Conservation (phyloP, 768 basidiomycete species). For the Tylopilus rubrobrunneus region DNA sequence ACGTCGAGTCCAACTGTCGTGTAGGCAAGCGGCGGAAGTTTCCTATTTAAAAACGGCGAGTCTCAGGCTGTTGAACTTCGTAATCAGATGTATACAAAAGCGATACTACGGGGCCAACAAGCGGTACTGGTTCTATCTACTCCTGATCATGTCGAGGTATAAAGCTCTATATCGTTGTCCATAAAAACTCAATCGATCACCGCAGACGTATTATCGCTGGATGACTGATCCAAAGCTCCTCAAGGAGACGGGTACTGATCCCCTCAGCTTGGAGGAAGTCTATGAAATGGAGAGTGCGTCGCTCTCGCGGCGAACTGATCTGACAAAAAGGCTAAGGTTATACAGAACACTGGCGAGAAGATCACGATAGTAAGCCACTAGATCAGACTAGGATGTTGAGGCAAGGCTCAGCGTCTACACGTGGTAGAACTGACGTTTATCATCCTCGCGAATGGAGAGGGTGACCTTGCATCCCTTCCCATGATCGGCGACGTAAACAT, state of each 20-base stretch:
- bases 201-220: slow-evolving; percentile 82
- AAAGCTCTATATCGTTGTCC: neutral
- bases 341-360: slow-evolving; percentile 79
- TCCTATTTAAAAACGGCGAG: too few relatives aligned
- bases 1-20: too few relatives aligned
- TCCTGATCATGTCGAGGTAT: slow-evolving; percentile 44
- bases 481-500: slow-evolving; percentile 96
- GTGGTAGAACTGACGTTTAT: slow-evolving; percentile 82
- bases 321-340: neutral
- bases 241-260: slow-evolving; percentile 80
- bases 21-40: too few relatives aligned
- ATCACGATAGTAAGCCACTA: slow-evolving; percentile 65
- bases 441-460: slow-evolving; percentile 49
- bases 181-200: neutral
- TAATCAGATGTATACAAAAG: slow-evolving; percentile 4
- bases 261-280: slow-evolving; percentile 75
- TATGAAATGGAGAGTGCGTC: slow-evolving; percentile 82
- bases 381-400: neutral
- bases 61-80: too few relatives aligned
- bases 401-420: neutral
- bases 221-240: slow-evolving; percentile 75
- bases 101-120: slow-evolving; percentile 57
- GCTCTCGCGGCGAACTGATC: neutral
- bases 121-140: slow-evolving; percentile 82
- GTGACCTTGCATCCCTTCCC: slow-evolving; percentile 35